phyloP scores from a whole-genome alignment of 1,139 yeast species.

The Hyphopichia pseudoburtonii region DNA sequence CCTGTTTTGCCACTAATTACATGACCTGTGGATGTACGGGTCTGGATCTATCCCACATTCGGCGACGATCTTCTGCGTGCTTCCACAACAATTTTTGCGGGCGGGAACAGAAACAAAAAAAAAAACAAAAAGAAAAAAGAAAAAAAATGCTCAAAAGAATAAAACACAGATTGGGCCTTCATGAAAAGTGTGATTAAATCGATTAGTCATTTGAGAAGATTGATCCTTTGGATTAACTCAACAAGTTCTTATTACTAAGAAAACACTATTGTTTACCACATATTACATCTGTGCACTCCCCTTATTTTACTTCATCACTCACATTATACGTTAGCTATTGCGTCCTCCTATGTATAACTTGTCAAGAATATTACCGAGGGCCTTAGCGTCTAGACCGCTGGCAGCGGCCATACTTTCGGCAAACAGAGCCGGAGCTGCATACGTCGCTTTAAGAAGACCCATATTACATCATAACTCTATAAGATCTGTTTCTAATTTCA shows the following conservation, averaged over 20 bases:
- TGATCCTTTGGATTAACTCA: too few species aligned
- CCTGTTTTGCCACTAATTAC: too few species aligned
- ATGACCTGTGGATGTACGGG: neutral
- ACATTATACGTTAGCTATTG: too few species aligned
- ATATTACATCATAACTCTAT: neutral
- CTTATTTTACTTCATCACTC: too few species aligned
- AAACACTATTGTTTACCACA: too few species aligned
- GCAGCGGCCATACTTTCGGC: neutral
- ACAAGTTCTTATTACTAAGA: too few species aligned
- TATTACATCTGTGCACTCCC: too few species aligned
- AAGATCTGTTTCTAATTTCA: constrained; percentile 15
- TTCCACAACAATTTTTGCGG: neutral
- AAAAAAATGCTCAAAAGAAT: too few species aligned
- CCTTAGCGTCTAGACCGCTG: neutral
- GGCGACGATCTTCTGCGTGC: neutral
- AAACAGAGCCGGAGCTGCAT: constrained; percentile 3
- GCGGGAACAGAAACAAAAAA: neutral
- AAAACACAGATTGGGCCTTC: too few species aligned
- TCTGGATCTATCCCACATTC: neutral
- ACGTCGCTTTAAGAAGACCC: constrained; percentile 2
- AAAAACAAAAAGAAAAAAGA: neutral
- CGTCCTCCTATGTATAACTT: constrained; percentile 6
- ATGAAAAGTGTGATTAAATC: neutral
- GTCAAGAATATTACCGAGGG: constrained; percentile 10
- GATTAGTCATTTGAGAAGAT: too few species aligned